A percentile compares a stretch with the other conserved stretches of the same genome.
Evolutionary conservation across 805 yeast genomes (phyloP).

Genomic region (Myxozyma neglecta): DNA sequence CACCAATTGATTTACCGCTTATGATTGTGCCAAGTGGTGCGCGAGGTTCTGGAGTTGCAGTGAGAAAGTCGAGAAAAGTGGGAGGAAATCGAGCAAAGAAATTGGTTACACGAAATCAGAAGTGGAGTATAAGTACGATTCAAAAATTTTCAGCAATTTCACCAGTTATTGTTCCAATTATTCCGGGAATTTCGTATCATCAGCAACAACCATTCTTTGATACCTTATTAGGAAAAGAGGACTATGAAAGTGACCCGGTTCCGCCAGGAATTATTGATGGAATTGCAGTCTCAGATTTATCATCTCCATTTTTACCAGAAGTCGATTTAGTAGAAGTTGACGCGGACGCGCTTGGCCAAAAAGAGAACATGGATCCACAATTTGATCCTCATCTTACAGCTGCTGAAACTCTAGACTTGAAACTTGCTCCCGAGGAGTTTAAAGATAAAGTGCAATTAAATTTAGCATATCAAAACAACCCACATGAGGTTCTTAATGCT

Average conservation of each 20-base stretch:
- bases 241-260: not conserved
- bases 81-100: constrained; percentile 43
- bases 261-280: constrained; percentile 20
- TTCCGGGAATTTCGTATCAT: constrained; percentile 37
- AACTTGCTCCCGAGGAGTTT: constrained; percentile 19
- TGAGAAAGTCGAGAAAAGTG: constrained; percentile 10
- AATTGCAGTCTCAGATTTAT: constrained; percentile 22
- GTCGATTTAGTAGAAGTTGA: not conserved
- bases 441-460: constrained; percentile 21
- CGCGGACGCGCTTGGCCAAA: constrained; percentile 7
- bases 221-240: constrained; percentile 21
- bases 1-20: constrained; percentile 36
- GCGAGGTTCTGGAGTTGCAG: constrained; percentile 6
- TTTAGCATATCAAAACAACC: constrained; percentile 35
- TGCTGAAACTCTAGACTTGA: constrained; percentile 6
- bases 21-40: constrained; percentile 17
- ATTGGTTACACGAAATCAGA: constrained; percentile 40
- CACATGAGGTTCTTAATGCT: constrained; percentile 40
- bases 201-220: constrained; percentile 34
- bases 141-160: constrained; percentile 13
- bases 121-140: constrained; percentile 38
- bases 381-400: constrained; percentile 12
- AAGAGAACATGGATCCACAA: not conserved
- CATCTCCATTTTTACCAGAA: constrained; percentile 13
- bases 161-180: constrained; percentile 38